phyloP scores from a whole-genome alignment of 495 filamentous ascomycete genomes.

The Lindgomyces ingoldianus region DNA sequence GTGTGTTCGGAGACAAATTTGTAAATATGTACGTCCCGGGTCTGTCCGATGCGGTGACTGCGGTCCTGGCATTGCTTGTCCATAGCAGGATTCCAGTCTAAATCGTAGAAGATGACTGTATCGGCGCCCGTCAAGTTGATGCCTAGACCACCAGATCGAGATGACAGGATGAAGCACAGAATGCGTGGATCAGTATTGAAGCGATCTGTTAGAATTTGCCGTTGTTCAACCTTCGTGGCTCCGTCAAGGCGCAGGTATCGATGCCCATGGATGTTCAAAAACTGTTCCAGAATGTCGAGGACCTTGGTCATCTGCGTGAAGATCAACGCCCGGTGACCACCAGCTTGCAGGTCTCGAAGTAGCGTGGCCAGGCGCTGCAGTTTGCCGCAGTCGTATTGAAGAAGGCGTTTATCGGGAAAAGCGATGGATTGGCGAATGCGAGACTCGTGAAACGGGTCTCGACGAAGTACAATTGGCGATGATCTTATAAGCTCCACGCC shows the following conservation, averaged over 20 bases:
- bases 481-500: slow-evolving; percentile 30
- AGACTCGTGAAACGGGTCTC: slow-evolving; percentile 89
- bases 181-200: slow-evolving; percentile 96
- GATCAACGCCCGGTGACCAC: slow-evolving; percentile 90
- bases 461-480: slow-evolving; percentile 57
- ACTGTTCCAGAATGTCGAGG: slow-evolving; percentile 94
- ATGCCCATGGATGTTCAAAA: slow-evolving; percentile 96
- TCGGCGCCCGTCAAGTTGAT: slow-evolving; percentile 97
- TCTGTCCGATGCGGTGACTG: slow-evolving; percentile 97
- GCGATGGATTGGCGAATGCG: slow-evolving; percentile 91
- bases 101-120: slow-evolving; percentile 98
- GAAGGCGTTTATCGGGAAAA: slow-evolving; percentile 90
- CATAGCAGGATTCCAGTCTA: slow-evolving; percentile 99
- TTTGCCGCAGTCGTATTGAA: slow-evolving; percentile 98
- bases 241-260: slow-evolving; percentile 96
- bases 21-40: slow-evolving; percentile 97
- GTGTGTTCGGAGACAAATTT: slow-evolving; percentile 96
- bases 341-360: slow-evolving; percentile 81
- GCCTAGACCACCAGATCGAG: slow-evolving; percentile 89
- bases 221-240: slow-evolving; percentile 89
- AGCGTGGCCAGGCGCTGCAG: slow-evolving; percentile 87
- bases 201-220: slow-evolving; percentile 91
- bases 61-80: slow-evolving; percentile 99
- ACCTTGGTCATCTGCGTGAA: slow-evolving; percentile 99
- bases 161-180: slow-evolving; percentile 91